Conservation (phyloP, 208 protist genomes). For the Trypanosoma mega region DNA sequence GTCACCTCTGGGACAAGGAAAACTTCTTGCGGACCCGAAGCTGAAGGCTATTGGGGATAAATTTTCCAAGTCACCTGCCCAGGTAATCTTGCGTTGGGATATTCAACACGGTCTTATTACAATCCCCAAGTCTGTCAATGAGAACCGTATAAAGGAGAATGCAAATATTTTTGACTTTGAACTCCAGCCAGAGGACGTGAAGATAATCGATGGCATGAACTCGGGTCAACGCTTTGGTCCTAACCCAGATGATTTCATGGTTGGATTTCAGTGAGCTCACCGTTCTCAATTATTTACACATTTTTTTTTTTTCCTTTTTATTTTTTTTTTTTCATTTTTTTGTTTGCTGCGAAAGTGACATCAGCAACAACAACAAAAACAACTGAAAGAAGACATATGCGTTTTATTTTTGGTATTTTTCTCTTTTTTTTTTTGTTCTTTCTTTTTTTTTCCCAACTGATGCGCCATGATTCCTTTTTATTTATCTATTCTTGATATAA, state of each 20-base stretch:
- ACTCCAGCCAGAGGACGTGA: conserved; percentile 56
- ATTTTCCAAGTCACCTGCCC: conserved; percentile 40
- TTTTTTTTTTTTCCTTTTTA: conserved; percentile 15
- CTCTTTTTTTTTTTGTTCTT: neutral
- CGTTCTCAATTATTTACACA: conserved; percentile 11
- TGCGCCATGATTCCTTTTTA: too few species aligned
- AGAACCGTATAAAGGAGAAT: conserved; percentile 85
- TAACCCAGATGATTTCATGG: conserved; percentile 35
- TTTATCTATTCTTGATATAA: too few species aligned
- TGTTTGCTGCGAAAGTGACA: neutral
- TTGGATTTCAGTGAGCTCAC: conserved; percentile 29
- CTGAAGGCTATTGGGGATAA: conserved; percentile 32
- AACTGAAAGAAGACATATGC: neutral
- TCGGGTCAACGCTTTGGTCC: conserved; percentile 41
- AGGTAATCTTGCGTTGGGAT: conserved; percentile 74
- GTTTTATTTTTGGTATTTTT: neutral
- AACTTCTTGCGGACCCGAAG: conserved; percentile 22
- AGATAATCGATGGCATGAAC: conserved; percentile 48
- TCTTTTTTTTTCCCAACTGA: too few species aligned
- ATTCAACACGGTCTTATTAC: conserved; percentile 56
- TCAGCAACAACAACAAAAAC: too few species aligned
- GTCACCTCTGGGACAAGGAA: conserved; percentile 68
- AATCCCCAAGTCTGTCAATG: conserved; percentile 88
- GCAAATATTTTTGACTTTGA: conserved; percentile 61
- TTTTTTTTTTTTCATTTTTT: neutral